Conservation (phyloP, 2,329 filamentous ascomycete species). For the Fusarium dlaminii region DNA sequence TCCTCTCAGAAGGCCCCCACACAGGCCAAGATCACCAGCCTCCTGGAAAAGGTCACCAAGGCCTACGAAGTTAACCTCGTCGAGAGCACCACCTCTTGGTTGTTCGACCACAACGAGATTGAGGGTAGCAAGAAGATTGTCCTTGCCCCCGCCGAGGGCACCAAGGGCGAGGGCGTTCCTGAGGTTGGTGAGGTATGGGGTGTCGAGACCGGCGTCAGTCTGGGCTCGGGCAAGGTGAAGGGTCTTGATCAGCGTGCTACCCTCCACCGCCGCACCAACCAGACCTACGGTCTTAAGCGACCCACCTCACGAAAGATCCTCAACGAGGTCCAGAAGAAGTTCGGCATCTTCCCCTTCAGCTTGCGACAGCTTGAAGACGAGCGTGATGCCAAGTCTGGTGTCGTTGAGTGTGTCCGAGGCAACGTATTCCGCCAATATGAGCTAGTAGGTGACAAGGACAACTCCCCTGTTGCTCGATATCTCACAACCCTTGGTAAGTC, state of each 20-base stretch:
- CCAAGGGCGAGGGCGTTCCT: slow-evolving; percentile 88
- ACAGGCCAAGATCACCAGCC: slow-evolving; percentile 84
- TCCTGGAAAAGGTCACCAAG: slow-evolving; percentile 92
- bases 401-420: slow-evolving; percentile 93
- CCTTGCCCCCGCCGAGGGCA: slow-evolving; percentile 82
- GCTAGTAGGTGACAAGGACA: slow-evolving; percentile 93
- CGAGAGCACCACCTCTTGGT: slow-evolving; percentile 98
- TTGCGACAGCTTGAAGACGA: slow-evolving; percentile 97
- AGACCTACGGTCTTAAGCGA: slow-evolving; percentile 93
- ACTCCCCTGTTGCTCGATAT: slow-evolving; percentile 82
- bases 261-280: slow-evolving; percentile 90
- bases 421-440: slow-evolving; percentile 97
- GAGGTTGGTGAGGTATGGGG: slow-evolving; percentile 97
- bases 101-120: slow-evolving; percentile 97
- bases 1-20: slow-evolving; percentile 82
- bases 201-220: slow-evolving; percentile 92
- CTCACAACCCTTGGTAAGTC: slow-evolving; percentile 91
- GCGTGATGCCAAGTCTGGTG: slow-evolving; percentile 92
- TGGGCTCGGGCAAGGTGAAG: slow-evolving; percentile 96
- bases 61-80: slow-evolving; percentile 91
- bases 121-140: slow-evolving; percentile 99
- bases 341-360: slow-evolving; percentile 97
- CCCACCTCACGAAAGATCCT: slow-evolving; percentile 91
- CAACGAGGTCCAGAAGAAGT: slow-evolving; percentile 96
- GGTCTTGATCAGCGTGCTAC: slow-evolving; percentile 86